Conservation (phyloP, 2,329 filamentous ascomycete species). For the Sporothrix euskadiensis region DNA sequence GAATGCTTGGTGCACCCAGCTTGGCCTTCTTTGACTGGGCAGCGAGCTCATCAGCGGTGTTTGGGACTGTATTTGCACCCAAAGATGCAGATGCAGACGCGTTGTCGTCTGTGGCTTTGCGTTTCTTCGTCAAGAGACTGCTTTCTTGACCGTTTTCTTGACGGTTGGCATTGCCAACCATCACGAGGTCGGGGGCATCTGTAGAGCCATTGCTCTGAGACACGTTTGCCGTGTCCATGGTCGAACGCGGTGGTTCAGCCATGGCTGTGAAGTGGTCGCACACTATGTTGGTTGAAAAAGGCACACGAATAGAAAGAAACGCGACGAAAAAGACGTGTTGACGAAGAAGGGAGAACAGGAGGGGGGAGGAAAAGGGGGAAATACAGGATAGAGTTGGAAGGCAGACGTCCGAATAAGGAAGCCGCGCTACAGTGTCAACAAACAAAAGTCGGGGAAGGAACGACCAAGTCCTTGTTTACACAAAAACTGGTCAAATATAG, state of each 20-base stretch:
- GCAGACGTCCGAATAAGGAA: not conserved
- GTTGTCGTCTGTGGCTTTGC: not conserved
- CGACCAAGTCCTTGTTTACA: not conserved
- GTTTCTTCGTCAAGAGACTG: not conserved
- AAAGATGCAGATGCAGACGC: not conserved
- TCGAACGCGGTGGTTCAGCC: not conserved
- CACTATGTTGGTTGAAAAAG: not conserved
- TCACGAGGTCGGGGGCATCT: not conserved
- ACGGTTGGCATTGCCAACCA: not conserved
- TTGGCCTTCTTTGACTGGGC: slow-evolving; percentile 38
- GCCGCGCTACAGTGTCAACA: not conserved
- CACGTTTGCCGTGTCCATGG: not conserved
- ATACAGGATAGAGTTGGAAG: not conserved
- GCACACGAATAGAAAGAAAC: not conserved
- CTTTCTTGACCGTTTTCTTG: not conserved
- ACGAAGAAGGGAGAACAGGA: not conserved
- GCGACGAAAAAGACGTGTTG: not conserved
- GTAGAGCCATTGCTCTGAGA: not conserved
- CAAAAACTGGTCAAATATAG: not conserved
- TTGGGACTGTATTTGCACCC: not conserved
- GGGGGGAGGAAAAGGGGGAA: not conserved
- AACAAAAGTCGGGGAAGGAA: not conserved
- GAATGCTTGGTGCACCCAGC: slow-evolving; percentile 29
- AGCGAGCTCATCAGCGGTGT: not conserved
- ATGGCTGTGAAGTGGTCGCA: not conserved